Evolutionary conservation across 129 eudicot genomes (phyloP).

Genomic region (Logfia minima): DNA sequence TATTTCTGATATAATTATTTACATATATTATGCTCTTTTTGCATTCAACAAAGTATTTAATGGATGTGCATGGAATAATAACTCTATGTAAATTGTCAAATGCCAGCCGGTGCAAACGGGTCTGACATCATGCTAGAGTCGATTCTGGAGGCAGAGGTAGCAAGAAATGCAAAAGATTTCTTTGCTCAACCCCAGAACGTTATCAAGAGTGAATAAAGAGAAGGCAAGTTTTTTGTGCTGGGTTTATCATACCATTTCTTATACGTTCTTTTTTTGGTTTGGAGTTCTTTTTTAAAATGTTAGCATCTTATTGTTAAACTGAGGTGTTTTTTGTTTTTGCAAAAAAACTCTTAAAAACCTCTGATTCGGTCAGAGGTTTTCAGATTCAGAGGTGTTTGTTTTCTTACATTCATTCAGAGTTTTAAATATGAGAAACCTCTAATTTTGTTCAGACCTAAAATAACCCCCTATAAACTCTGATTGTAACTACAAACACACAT

Average conservation of each 20-base stretch:
- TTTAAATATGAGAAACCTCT: no score
- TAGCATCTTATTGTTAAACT: slow-evolving; percentile 7
- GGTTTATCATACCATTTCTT: background rate
- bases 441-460: no score
- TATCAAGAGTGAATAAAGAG: slow-evolving; percentile 41
- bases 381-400: no score
- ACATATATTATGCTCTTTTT: slow-evolving; percentile 10
- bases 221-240: slow-evolving; percentile 22
- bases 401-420: no score
- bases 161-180: slow-evolving; percentile 75
- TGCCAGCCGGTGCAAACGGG: slow-evolving; percentile 64
- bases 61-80: slow-evolving; percentile 18
- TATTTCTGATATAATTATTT: background rate
- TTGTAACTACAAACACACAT: no score
- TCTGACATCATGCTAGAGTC: slow-evolving; percentile 87
- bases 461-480: no score
- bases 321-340: no score
- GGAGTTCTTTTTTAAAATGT: background rate
- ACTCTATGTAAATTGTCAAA: slow-evolving; percentile 2
- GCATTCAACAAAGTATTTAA: background rate
- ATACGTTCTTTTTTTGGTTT: background rate
- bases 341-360: no score
- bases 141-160: slow-evolving; percentile 76
- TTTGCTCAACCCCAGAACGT: slow-evolving; percentile 57
- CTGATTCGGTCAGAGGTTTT: no score